Evolutionary conservation across 139 green algal genomes (phyloP), one percentile per base, ranked within the genome.

Genomic region (Chlorokybus atmophyticus): DNA sequence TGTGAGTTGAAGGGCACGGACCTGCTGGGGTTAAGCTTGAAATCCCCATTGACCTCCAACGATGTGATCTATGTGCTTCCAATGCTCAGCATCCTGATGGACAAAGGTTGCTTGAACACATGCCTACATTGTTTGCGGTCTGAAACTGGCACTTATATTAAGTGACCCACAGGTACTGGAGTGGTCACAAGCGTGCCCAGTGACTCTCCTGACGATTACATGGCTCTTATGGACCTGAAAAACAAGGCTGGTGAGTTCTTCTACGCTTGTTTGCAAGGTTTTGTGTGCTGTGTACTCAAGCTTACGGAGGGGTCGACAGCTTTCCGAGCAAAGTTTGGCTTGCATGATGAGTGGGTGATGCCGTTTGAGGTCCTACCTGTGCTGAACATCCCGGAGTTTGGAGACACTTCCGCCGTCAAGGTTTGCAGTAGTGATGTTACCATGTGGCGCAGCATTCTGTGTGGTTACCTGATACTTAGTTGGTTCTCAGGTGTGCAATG

Each of bases 161-260:
- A n/a, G n/a, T n/a, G n/a, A n/a, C n/a, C n/a, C n/a, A 27, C 66
- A 74, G 90, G 91, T 60, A 99, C 91, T 0, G 91, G 90, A 31
- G 77, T 99, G 2, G 91, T 99, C 8, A 98, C 91, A 2, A 86
- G 71, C 50, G 91, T 97, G 57, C 91, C 91, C 21, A 87, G 73
- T 3, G 91, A 99, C 68, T 79, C 87, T 3, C 91, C 91, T 0
- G 90, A 97, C 52, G 91, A 99, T 77, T 97, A 90, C 73, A 87
- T 76, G 35, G 79, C 83, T 2, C 77, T 93, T n/a, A 44, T 71
- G 64, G 91, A 97, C 64, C 73, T 95, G 56, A 90, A 93, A 60
- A 91, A 91, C 48, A 95, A 95, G 75, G 74, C 80, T 25, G 57
- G 63, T 71, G 29, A 19, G 55, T 1, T 19, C 27, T 26, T 52